Base-by-base conservation (phyloP, 306 rosid species). In the Dalbergia oliveri region DNA sequence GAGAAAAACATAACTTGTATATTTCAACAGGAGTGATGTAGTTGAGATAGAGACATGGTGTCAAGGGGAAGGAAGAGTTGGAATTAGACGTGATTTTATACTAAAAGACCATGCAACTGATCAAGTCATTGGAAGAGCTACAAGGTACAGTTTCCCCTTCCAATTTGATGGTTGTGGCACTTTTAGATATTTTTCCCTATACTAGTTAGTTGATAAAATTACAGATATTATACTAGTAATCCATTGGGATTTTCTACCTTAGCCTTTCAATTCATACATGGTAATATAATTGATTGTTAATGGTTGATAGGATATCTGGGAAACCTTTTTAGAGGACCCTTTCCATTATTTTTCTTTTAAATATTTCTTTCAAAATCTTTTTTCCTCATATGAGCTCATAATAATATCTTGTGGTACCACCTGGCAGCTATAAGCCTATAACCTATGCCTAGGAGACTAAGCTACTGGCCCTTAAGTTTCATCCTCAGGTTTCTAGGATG, bases 21-120 rank as follows among this genome's bases (percentile, higher is more conserved):
- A 67, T 72, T 71, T n/a, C 66, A 37, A 81, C 85, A 95, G 98
- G 99, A 87, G 99, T 84, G 99, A 95, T 75, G 93, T 93, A 51
- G 91, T 95, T 88, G 99, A 95, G 87, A 90, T 93, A 78, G 98
- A 95, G 84, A 95, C 99, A 57, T 91, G 97, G 94, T 93, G 96
- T 87, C 97, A 93, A 86, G 89, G 88, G 35, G 99, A 95, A 66
- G 98, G 99, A 49, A 89, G 96, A 87, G 92, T 89, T 69, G 99
- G 98, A 84, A 90, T 93, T 35, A 90, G 99, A 81, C 97, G 97
- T 63, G 99, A 95, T 83, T 95, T 97, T 92, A 91, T 95, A 72
- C 62, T 91, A 45, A 95, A 89, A 84, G 97, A 95, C 83, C 51
- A 82, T 63, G 91, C 90, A 76, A 90, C 91, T 11, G 83, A 85